Evolutionary conservation across 2,329 filamentous ascomycete species (phyloP).

Genomic region (Zasmidium angulare): DNA sequence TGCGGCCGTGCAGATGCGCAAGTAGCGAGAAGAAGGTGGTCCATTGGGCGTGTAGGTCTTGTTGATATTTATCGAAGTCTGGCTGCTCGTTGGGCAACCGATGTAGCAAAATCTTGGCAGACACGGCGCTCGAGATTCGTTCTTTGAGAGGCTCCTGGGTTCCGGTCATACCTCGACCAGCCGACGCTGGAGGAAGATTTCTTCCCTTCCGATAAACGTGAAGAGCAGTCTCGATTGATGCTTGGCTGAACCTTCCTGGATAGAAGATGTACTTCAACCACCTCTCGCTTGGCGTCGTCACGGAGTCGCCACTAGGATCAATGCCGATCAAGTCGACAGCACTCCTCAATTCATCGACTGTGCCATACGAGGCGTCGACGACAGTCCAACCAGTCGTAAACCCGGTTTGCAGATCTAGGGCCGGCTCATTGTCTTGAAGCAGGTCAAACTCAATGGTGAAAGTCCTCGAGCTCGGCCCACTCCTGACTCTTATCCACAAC

Average conservation of each 20-base stretch:
- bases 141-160: conserved; percentile 66
- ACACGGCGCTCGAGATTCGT: conserved; percentile 70
- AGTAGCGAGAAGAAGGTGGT: conserved; percentile 83
- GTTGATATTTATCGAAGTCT: conserved; percentile 73
- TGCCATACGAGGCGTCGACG: conserved; percentile 44
- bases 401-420: conserved; percentile 59
- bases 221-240: conserved; percentile 80
- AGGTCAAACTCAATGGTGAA: conserved; percentile 72
- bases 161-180: conserved; percentile 42
- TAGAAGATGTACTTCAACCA: conserved; percentile 84
- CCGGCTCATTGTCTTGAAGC: conserved; percentile 54
- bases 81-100: conserved; percentile 63
- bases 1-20: conserved; percentile 79
- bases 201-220: conserved; percentile 73
- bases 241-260: conserved; percentile 76
- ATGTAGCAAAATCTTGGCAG: conserved; percentile 65
- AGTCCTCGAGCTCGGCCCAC: conserved; percentile 61
- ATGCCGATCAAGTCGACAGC: conserved; percentile 38
- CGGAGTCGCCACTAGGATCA: conserved; percentile 28
- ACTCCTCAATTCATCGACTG: conserved; percentile 41
- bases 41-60: conserved; percentile 80
- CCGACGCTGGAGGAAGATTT: conserved; percentile 37
- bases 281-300: conserved; percentile 57
- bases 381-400: conserved; percentile 62
- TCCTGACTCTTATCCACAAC: conserved; percentile 52